Evolutionary conservation across 2,329 filamentous ascomycete genomes (phyloP), one percentile per base, ranked within the genome.

Genomic region (Diplodia sapinea): DNA sequence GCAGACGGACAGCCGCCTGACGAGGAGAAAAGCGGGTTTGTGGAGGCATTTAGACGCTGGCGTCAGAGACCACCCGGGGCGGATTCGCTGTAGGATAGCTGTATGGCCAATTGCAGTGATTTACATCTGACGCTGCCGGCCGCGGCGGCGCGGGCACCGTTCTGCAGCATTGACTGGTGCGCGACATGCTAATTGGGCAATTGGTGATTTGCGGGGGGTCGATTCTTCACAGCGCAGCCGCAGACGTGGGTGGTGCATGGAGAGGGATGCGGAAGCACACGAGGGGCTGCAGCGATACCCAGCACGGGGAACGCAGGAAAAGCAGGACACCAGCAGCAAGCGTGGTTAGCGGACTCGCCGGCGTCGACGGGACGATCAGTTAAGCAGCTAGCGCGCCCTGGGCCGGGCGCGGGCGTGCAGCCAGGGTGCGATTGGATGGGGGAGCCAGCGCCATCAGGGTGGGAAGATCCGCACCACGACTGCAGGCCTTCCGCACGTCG

Each of bases 21-120:
- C 3, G 50, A 68, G 20, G 40, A 31, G 26, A 38, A 56, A 55
- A 51, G 59, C 29, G 66, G 61, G 52, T 68, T 68, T 57, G 67
- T 61, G 29, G 47, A 61, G 40, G 67, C 67, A n/a, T 68, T 59
- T 13, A 65, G 47, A 56, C 61, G 54, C 17, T 68, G 67, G 67
- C 64, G 54, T 38, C 38, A 50, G 31, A 20, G 5, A 26, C 52
- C 29, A 47, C 43, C 43, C 17, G 29, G 13, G 40, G 64, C 54
- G 29, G 12, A 52, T 26, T 13, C n/a, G 13, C 59, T 38, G 29
- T 51, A n/a, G 43, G 23, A 33, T 23, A 26, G 36, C 9, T 51
- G 40, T 26, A 11, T 1, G 40, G 40, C 36, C 36, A 38, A 38
- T 38, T 36, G 36, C 36, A 20, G 29, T 9, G 29, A 63, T n/a